These are phyloP conservation scores for Metschnikowia henanensis DNA, from an alignment of 805 yeast genomes.

Conservation along the genomic window DNA sequence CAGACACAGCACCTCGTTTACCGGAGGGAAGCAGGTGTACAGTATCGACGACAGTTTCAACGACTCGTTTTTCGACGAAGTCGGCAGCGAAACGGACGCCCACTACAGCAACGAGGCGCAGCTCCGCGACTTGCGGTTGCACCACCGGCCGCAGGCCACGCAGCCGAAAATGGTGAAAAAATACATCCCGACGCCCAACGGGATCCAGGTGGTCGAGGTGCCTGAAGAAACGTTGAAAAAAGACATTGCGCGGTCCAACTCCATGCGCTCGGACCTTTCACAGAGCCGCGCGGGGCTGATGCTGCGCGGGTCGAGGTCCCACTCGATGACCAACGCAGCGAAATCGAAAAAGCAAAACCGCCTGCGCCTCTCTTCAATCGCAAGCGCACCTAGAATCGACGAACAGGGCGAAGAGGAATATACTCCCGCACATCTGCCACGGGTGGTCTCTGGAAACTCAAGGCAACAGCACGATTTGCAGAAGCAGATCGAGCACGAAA, in stretches of 20 bases:
- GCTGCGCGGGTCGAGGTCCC: conserved; percentile 20
- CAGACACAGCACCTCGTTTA: conserved; percentile 9
- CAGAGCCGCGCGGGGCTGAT: conserved; percentile 26
- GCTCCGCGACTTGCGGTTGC: conserved; percentile 36
- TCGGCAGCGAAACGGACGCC: conserved; percentile 19
- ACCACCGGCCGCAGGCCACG: conserved; percentile 16
- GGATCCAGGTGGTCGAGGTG: conserved; percentile 68
- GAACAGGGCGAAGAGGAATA: conserved; percentile 22
- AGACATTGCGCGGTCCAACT: conserved; percentile 41
- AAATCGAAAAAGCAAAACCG: conserved; percentile 4
- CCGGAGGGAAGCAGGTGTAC: conserved; percentile 8
- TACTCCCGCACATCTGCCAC: neutral
- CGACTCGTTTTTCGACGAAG: conserved; percentile 33
- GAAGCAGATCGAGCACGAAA: conserved; percentile 40
- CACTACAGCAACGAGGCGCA: conserved; percentile 33
- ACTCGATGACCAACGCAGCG: conserved; percentile 23
- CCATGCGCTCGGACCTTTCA: conserved; percentile 33
- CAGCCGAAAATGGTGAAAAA: conserved; percentile 54
- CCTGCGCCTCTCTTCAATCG: conserved; percentile 18
- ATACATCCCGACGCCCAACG: conserved; percentile 73
- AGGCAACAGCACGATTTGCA: conserved; percentile 29
- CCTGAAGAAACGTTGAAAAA: conserved; percentile 46
- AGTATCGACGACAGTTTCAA: conserved; percentile 32
- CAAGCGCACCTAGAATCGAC: conserved; percentile 16
- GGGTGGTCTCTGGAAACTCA: conserved; percentile 17